These are phyloP conservation scores for Stereum hirsutum DNA, from an alignment of 1,284 basidiomycete species.

Conservation along the genomic window DNA sequence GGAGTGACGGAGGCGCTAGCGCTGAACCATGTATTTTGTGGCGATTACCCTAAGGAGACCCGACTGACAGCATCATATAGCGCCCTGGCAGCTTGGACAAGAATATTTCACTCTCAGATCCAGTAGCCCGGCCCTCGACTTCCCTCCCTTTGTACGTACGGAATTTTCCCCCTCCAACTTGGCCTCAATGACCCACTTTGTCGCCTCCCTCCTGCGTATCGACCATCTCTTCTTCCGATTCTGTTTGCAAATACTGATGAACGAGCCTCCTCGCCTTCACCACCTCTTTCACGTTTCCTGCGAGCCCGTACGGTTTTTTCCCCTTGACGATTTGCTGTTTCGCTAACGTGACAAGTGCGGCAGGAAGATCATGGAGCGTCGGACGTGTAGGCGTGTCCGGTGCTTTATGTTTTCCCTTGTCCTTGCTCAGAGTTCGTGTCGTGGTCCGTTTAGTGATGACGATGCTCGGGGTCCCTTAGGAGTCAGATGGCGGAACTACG, in stretches of 20 bases:
- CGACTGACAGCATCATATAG: no score
- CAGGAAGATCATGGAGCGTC: slow-evolving; percentile 13
- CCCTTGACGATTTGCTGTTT: slow-evolving; percentile 16
- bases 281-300: slow-evolving; percentile 19
- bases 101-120: no score
- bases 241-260: slow-evolving; percentile 9
- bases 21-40: no score
- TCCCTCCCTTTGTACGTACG: no score
- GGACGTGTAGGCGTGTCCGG: no score
- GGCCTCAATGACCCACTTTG: no score
- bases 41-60: no score
- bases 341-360: slow-evolving; percentile 13
- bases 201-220: no score
- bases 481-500: background rate
- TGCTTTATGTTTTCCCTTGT: background rate
- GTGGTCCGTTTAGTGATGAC: background rate
- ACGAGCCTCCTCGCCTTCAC: slow-evolving; percentile 18
- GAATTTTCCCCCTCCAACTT: no score
- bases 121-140: no score
- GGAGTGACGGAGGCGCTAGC: no score
- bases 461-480: background rate
- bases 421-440: background rate
- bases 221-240: background rate
- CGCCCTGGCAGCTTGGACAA: no score
- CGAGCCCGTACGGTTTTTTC: slow-evolving; percentile 9